Evolutionary conservation across 1,139 yeast species (phyloP).

Genomic region (Yamadazyma pseudoaaseri): DNA sequence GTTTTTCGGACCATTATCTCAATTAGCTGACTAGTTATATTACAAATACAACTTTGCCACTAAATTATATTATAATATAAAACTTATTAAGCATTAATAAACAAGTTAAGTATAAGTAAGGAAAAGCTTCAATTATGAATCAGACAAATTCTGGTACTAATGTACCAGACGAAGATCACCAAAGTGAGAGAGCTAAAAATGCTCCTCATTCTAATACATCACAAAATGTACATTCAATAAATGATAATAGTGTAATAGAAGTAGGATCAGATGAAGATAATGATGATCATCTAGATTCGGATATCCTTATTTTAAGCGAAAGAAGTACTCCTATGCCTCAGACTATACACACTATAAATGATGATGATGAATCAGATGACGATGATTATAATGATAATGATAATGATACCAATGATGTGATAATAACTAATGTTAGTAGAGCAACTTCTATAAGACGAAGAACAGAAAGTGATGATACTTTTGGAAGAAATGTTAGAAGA

Average conservation of each 20-base stretch:
- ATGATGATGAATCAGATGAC: constrained; percentile 6
- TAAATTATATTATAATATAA: too few relatives aligned
- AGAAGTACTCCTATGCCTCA: constrained; percentile 1
- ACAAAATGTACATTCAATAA: too few relatives aligned
- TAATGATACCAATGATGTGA: constrained; percentile 8
- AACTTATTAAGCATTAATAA: too few relatives aligned
- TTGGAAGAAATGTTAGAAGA: constrained; percentile 3
- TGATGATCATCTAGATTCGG: constrained; percentile 2
- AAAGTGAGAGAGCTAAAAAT: too few relatives aligned
- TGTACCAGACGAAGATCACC: too few relatives aligned
- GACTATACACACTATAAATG: neutral
- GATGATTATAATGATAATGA: constrained; percentile 1
- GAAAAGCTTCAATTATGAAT: too few relatives aligned
- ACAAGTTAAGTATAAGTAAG: too few relatives aligned
- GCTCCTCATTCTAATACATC: too few relatives aligned
- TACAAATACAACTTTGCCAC: too few relatives aligned
- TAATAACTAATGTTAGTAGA: constrained; percentile 9
- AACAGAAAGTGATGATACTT: neutral
- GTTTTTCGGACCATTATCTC: too few relatives aligned
- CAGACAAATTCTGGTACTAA: too few relatives aligned
- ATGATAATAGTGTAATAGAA: constrained; percentile 3
- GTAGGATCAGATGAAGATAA: constrained; percentile 4
- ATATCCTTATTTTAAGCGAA: constrained; percentile 2
- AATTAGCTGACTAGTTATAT: too few relatives aligned
- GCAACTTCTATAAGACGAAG: neutral